Base-by-base conservation (phyloP, 139 green algal species). In the Chara braunii region DNA sequence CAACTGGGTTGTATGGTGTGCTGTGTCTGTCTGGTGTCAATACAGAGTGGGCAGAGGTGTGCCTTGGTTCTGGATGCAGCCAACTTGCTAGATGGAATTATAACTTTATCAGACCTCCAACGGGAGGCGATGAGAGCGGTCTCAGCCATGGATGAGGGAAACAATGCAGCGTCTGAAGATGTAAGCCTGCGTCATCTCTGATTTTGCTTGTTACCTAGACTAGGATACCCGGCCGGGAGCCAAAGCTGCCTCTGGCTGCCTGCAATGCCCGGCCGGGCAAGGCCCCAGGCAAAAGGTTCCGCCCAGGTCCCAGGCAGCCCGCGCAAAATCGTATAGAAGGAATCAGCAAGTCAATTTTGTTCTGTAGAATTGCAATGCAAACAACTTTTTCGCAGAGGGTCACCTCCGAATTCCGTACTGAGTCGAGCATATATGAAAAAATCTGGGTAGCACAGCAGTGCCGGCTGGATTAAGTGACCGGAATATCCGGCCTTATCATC, bases 61-160 rank as follows among this genome's bases (percentile, higher is more conserved):
- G 29, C 30, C 6, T 22, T 72, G 24, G 52, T 72, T 30, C 52
- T 72, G 51, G 63, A 72, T 56, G 51, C 30, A 22, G 36, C 64
- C 32, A 31, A 70, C 14, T 53, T 72, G 34, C 52, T 72, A 53
- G 63, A 72, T 30, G 63, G 63, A 51, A 53, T 70, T 1, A 62
- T 72, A n/a, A 70, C 63, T 22, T 37, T 72, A 9, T 12, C 63
- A 6, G 63, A 72, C 29, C 52, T 72, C 7, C 52, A 72, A 34
- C 54, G 30, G 24, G 51, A 72, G 35, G 56, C 58, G 8, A 29
- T 69, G n/a, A 24, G 51, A 1, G 61, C 61, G 2, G 61, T 52
- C 3, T 23, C 23, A 29, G 58, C 61, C 4, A 45, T 26, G 22
- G 32, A 22, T 28, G 44, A 67, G 45, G 22, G 43, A 7, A 33